These are phyloP conservation scores for Coriolopsis trogii DNA, from an alignment of 1,284 basidiomycete genomes.

Conservation along the genomic window DNA sequence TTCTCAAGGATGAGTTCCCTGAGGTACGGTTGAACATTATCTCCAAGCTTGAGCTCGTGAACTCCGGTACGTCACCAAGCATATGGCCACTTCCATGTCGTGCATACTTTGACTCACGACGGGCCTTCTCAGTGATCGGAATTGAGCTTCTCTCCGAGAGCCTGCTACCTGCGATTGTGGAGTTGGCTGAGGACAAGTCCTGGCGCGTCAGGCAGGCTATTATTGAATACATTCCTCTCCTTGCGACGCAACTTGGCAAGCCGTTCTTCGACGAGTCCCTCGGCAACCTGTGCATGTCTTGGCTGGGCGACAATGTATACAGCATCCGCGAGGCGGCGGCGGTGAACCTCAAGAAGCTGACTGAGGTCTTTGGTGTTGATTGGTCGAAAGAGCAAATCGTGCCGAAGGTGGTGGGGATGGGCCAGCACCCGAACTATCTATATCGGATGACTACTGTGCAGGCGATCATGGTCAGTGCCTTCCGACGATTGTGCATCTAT, in stretches of 20 bases:
- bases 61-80: slow-evolving; percentile 66
- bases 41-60: slow-evolving; percentile 97
- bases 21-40: slow-evolving; percentile 99
- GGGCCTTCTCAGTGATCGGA: slow-evolving; percentile 78
- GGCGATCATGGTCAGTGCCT: slow-evolving; percentile 85
- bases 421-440: slow-evolving; percentile 95
- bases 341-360: slow-evolving; percentile 95
- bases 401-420: slow-evolving; percentile 98
- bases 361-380: slow-evolving; percentile 98
- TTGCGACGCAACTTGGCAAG: slow-evolving; percentile 96
- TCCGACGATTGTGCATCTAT: slow-evolving; percentile 8
- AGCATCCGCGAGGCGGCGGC: slow-evolving; percentile 98
- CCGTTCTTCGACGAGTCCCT: slow-evolving; percentile 98
- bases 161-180: slow-evolving; percentile 96
- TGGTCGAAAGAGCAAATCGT: slow-evolving; percentile 97
- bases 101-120: too few relatives aligned
- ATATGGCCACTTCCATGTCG: neutral
- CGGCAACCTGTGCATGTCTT: slow-evolving; percentile 97
- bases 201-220: slow-evolving; percentile 99
- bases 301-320: slow-evolving; percentile 98
- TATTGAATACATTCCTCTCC: slow-evolving; percentile 96
- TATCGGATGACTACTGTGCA: slow-evolving; percentile 99
- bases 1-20: slow-evolving; percentile 98
- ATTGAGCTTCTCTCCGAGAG: slow-evolving; percentile 96
- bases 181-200: slow-evolving; percentile 99